Evolutionary conservation across 2,329 filamentous ascomycete species (phyloP), one percentile per base, ranked within the genome.

Genomic region (Didymella pinodella): DNA sequence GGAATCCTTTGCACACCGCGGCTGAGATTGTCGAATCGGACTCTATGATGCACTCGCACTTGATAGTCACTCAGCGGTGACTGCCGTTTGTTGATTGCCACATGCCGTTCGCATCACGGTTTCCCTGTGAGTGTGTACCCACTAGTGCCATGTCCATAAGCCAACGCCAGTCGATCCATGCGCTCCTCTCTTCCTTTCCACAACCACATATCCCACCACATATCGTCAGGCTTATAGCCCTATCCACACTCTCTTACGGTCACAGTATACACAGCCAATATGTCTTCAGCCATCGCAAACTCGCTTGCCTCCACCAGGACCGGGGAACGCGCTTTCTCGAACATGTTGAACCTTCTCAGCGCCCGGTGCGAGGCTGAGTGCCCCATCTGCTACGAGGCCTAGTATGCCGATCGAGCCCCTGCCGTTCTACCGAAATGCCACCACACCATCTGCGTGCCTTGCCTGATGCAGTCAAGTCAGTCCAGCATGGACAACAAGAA

Each of bases 361-460:
- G 11, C 40, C 5, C 31, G 26, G 25, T 25, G 10, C 41, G 48
- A 52, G 4, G 14, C 28, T 2, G 28, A 47, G 28, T 57, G 54
- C 14, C 36, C 48, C 4, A 48, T 57, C 22, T 57, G 54, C 22
- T 52, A 52, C 44, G 32, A 29, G 36, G 36, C 48, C 1, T 57
- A 52, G 48, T 36, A 28, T 34, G 43, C 48, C 36, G 22, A 48
- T 4, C 43, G 44, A 4, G 36, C 54, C n/a, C 54, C 54, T 28
- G 48, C 54, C 1, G 22, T 52, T 3, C 14, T 57, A 2, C 43
- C 48, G 7, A 28, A 16, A 8, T 57, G 54, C 18, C 44, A 48
- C 8, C 54, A 57, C 16, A 36, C 48, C 11, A 22, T 57, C 4
- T 57, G 54, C 16, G 36, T 52, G 6, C 43, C 34, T 2, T 57